These are phyloP conservation scores for Neonectria hederae DNA, from an alignment of 2,329 filamentous ascomycete genomes.

Conservation along the genomic window DNA sequence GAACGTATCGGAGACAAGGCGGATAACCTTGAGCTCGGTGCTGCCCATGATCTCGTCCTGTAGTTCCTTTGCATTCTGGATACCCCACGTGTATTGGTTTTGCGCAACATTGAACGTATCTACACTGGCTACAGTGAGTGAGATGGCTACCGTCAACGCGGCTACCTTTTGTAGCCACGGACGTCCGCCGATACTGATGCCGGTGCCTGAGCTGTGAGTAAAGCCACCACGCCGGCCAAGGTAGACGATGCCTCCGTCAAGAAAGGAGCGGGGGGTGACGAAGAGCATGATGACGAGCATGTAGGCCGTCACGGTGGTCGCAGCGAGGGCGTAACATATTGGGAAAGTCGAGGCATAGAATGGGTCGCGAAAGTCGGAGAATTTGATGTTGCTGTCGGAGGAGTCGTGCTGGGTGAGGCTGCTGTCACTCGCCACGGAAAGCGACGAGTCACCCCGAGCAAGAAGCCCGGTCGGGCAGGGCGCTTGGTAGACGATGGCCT, in stretches of 20 bases:
- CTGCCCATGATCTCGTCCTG: conserved; percentile 84
- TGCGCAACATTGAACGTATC: conserved; percentile 90
- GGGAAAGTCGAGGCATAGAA: conserved; percentile 96
- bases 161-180: conserved; percentile 93
- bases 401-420: conserved; percentile 44
- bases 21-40: conserved; percentile 86
- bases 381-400: conserved; percentile 47
- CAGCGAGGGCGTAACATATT: conserved; percentile 91
- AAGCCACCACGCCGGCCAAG: conserved; percentile 85
- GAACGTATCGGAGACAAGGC: conserved; percentile 94
- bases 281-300: conserved; percentile 93
- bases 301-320: conserved; percentile 90
- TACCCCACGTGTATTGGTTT: conserved; percentile 79
- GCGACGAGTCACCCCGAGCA: conserved; percentile 31
- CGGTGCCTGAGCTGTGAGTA: conserved; percentile 80
- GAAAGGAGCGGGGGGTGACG: conserved; percentile 93
- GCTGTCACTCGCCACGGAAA: conserved; percentile 54
- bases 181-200: conserved; percentile 87
- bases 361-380: conserved; percentile 79
- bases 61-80: conserved; percentile 80
- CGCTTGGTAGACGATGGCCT: conserved; percentile 64
- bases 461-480: conserved; percentile 44
- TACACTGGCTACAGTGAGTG: conserved; percentile 90
- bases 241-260: conserved; percentile 85
- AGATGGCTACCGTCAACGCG: conserved; percentile 78